Evolutionary conservation across 352 stramenopile species (phyloP).

Genomic region (Phytophthora pinifolia): DNA sequence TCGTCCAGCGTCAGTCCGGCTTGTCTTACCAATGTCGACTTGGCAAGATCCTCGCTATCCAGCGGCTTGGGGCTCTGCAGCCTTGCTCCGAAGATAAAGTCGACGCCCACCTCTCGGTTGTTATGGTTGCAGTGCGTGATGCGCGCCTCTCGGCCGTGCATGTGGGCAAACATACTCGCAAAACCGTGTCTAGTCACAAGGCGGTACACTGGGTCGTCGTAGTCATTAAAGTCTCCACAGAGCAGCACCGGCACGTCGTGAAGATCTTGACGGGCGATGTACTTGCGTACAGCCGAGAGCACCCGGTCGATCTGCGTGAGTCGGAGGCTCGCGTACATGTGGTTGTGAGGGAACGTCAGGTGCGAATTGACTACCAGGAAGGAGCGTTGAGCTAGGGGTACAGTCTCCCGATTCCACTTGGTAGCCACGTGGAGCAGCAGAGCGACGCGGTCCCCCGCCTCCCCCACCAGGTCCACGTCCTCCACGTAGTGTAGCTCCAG

Average conservation of each 20-base stretch:
- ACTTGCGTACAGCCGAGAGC: constrained; percentile 67
- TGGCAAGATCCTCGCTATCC: background rate
- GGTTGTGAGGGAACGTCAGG: constrained; percentile 81
- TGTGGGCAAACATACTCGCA: constrained; percentile 66
- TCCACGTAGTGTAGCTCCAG: constrained; percentile 80
- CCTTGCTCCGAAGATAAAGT: constrained; percentile 83
- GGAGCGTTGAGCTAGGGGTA: constrained; percentile 57
- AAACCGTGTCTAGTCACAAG: constrained; percentile 75
- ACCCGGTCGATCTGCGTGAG: constrained; percentile 83
- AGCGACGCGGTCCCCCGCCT: constrained; percentile 79
- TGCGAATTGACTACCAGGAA: constrained; percentile 86
- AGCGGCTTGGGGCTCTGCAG: constrained; percentile 21
- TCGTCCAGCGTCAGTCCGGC: background rate
- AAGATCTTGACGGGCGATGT: constrained; percentile 59
- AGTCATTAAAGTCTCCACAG: constrained; percentile 88
- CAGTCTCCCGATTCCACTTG: constrained; percentile 64
- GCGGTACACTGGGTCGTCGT: constrained; percentile 79
- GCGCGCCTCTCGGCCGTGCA: constrained; percentile 76
- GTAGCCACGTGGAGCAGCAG: constrained; percentile 82
- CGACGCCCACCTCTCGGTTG: constrained; percentile 84
- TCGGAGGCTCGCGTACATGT: constrained; percentile 78
- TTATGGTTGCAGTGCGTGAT: constrained; percentile 91
- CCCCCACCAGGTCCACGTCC: constrained; percentile 70
- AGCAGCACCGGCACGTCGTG: constrained; percentile 76
- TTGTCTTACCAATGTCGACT: constrained; percentile 2